Evolutionary conservation across 2,329 filamentous ascomycete species (phyloP).

Genomic region (Pseudopithomyces chartarum): DNA sequence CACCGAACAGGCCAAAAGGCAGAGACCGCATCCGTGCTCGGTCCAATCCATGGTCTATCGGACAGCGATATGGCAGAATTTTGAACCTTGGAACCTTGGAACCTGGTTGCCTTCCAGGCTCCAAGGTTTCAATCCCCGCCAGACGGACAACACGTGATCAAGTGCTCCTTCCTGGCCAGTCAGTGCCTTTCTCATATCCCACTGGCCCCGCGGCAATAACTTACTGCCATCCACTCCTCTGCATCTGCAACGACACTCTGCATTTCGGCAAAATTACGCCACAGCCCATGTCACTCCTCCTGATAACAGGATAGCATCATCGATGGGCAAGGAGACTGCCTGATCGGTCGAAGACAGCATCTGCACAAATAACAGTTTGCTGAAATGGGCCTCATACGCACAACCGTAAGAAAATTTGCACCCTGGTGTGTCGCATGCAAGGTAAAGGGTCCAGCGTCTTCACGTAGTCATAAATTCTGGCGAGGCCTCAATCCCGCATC

Average conservation of each 20-base stretch:
- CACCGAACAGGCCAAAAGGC: too few species aligned
- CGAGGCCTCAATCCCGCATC: not conserved
- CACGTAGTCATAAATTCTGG: not conserved
- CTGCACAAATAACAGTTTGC: not conserved
- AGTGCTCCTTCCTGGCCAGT: not conserved
- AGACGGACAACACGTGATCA: not conserved
- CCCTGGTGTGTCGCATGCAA: not conserved
- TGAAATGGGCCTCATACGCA: not conserved
- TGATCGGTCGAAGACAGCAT: not conserved
- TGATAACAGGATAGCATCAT: not conserved
- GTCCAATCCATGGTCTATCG: too few species aligned
- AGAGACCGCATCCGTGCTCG: too few species aligned
- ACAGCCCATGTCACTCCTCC: not conserved
- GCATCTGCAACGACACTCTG: not conserved
- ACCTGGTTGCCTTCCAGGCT: too few species aligned
- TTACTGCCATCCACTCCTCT: not conserved
- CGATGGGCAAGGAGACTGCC: not conserved
- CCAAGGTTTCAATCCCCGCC: too few species aligned
- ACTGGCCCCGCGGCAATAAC: not conserved
- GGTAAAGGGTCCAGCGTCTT: not conserved
- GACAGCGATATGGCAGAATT: too few species aligned
- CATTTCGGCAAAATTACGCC: not conserved
- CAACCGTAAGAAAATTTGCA: not conserved
- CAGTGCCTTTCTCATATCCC: not conserved
- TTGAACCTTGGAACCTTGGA: too few species aligned